Percentiles rank a stretch among this genome's conserved stretches.
phyloP scores from a whole-genome alignment of 2,329 filamentous ascomycete species.

The Aspergillus texensis region DNA sequence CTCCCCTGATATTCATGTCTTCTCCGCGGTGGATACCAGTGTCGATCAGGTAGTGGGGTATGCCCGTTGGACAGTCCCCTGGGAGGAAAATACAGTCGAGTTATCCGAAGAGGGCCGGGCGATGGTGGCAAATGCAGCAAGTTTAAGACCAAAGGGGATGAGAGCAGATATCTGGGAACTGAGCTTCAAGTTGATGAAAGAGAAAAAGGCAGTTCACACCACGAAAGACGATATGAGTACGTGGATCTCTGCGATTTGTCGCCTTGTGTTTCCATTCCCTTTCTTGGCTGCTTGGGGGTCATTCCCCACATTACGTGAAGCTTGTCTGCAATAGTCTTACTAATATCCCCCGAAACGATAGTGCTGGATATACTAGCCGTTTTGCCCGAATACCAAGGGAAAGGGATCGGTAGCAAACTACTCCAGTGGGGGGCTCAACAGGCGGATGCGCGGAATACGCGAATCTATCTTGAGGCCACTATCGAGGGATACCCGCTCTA shows the following conservation, averaged over 20 bases:
- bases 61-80: slow-evolving; percentile 49
- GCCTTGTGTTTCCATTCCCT: not conserved
- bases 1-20: slow-evolving; percentile 39
- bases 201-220: not conserved
- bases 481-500: slow-evolving; percentile 53
- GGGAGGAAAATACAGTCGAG: slow-evolving; percentile 32
- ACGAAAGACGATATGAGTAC: not conserved
- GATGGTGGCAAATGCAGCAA: slow-evolving; percentile 13
- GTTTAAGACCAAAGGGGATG: not conserved
- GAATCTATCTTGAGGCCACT: slow-evolving; percentile 57
- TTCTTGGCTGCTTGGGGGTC: slow-evolving; percentile 2
- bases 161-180: not conserved
- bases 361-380: not conserved
- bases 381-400: not conserved
- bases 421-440: slow-evolving; percentile 49
- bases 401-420: not conserved
- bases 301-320: not conserved
- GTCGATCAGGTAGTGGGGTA: slow-evolving; percentile 45
- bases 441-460: slow-evolving; percentile 48
- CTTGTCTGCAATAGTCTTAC: not conserved
- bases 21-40: slow-evolving; percentile 44
- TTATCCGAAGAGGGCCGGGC: slow-evolving; percentile 50
- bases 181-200: not conserved
- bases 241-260: slow-evolving; percentile 1
- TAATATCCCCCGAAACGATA: not conserved